Percentiles rank a stretch among this genome's conserved stretches.
These are phyloP conservation scores for Hirschfeldia incana DNA, from an alignment of 345 rosid genomes.

Conservation along the genomic window DNA sequence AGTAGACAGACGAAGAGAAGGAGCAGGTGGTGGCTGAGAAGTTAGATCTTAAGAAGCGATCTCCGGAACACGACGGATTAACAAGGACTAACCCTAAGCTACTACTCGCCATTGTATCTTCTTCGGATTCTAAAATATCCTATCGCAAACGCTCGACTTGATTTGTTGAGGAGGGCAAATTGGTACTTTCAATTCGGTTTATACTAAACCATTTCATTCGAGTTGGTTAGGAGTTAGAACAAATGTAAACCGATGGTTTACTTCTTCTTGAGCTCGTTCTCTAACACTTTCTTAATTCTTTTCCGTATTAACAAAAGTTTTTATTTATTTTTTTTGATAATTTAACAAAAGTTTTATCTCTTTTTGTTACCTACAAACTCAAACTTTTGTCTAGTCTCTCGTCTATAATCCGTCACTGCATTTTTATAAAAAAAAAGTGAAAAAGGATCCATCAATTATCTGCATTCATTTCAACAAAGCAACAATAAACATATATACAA, in stretches of 20 bases:
- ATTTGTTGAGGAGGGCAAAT: background rate
- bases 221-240: background rate
- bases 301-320: no score
- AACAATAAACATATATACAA: no score
- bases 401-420: no score
- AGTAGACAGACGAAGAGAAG: conserved; percentile 15
- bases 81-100: conserved; percentile 21
- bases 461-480: no score
- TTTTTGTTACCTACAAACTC: no score
- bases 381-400: no score
- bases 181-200: background rate
- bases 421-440: no score
- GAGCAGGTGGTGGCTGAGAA: background rate
- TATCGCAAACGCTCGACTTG: background rate
- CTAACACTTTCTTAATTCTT: no score
- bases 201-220: background rate
- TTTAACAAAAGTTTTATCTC: no score
- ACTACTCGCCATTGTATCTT: conserved; percentile 12
- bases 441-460: no score
- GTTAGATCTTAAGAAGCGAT: background rate
- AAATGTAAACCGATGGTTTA: background rate
- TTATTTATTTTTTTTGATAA: no score
- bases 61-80: conserved; percentile 10
- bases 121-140: background rate
- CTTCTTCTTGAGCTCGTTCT: no score